phyloP scores from a whole-genome alignment of 768 basidiomycete genomes.

The Psilocybe subaeruginosa region DNA sequence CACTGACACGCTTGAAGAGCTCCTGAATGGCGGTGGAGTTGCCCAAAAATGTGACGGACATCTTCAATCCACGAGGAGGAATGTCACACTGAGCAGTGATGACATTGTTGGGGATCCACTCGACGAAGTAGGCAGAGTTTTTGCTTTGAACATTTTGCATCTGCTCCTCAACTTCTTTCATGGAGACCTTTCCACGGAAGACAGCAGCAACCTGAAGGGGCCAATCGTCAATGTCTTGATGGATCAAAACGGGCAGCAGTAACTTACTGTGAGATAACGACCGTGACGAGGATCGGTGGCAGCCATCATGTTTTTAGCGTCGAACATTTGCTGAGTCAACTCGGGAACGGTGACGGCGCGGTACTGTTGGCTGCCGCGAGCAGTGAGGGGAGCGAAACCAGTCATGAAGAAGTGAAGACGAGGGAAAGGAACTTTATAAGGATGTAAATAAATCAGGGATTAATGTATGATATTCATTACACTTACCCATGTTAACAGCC shows the following conservation, averaged over 20 bases:
- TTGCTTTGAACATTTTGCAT: conserved; percentile 98
- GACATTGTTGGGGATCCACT: conserved; percentile 99
- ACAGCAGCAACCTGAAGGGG: conserved; percentile 77
- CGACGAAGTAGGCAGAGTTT: conserved; percentile 98
- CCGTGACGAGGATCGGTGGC: conserved; percentile 97
- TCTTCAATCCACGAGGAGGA: conserved; percentile 92
- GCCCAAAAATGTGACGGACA: conserved; percentile 97
- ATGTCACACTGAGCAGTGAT: conserved; percentile 98
- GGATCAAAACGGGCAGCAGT: not conserved
- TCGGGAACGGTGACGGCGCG: conserved; percentile 97
- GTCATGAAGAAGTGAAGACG: conserved; percentile 99
- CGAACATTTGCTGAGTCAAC: conserved; percentile 99
- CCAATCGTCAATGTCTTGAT: not conserved
- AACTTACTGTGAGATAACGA: conserved; percentile 89
- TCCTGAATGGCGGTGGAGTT: conserved; percentile 98
- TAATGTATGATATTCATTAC: not conserved
- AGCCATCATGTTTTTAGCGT: conserved; percentile 99
- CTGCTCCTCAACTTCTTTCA: conserved; percentile 99
- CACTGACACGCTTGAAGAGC: conserved; percentile 97
- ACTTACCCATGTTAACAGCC: conserved; percentile 97
- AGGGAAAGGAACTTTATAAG: conserved; percentile 83
- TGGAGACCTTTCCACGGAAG: conserved; percentile 99
- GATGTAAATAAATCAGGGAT: conserved; percentile 1
- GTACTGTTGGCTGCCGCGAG: conserved; percentile 93
- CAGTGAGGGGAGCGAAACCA: conserved; percentile 92